Base-by-base conservation (phyloP, 352 stramenopile species). In the Pelagophyceae sp. region DNA sequence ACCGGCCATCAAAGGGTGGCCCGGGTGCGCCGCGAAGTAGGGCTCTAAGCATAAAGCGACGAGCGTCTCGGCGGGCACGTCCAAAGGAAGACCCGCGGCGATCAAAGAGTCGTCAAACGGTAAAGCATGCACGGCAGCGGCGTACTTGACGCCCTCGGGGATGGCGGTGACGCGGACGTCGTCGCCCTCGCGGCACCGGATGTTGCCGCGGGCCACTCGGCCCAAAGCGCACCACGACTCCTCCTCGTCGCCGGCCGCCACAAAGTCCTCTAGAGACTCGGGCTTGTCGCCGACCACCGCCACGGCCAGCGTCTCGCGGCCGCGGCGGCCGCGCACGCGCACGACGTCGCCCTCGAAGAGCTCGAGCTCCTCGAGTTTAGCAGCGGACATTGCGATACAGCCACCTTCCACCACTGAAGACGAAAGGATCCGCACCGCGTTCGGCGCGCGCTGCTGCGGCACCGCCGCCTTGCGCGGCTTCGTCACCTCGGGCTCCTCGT, bases 291-390 rank as follows among this genome's bases (percentile, higher is more conserved):
- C 77, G 0, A 77, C 75, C 38, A 76, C 72, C 63, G 81, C 76
- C 17, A 87, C 71, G 17, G 82, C 82, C 1, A 94, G 80, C 20
- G 90, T 93, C 80, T 87, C 87, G 76, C 87, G 90, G 72, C 89
- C 84, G 64, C 89, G 86, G 75, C 92, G 92, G 37, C 89, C 89
- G 61, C 89, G 89, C 72, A 95, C 87, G 35, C 82, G 83, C 38
- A 95, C 87, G 40, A 86, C 88, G 78, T 95, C 90, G 32, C 90
- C 89, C 77, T 93, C 88, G 80, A 93, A 93, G 31, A 95, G 79
- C 37, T 84, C 88, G 76, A 92, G 83, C 72, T 82, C 75, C 77
- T 88, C 83, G 83, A 92, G 87, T 29, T 83, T 83, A 3, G 45
- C 72, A 70, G 85, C 81, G 6, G 82, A 87, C 75, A 92, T 84